Conservation (phyloP, 805 yeast species). For the Cyberlindnera amylophila region DNA sequence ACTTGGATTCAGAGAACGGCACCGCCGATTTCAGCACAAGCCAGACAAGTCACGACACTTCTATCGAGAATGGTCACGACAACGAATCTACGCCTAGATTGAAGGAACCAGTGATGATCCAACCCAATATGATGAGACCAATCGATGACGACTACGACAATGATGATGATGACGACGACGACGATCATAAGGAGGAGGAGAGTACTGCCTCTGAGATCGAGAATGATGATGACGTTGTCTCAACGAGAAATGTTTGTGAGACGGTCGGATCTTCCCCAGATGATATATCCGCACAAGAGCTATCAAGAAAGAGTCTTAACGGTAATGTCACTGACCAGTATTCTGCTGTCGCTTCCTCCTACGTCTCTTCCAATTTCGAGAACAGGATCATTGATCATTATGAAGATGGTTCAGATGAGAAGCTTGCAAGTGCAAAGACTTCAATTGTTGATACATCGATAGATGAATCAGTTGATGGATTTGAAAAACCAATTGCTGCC, state of each 20-base stretch:
- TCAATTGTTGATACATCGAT: slow-evolving; percentile 5
- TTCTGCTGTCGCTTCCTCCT: slow-evolving; percentile 15
- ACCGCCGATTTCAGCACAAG: background rate
- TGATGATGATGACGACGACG: background rate
- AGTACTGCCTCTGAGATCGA: background rate
- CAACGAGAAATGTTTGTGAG: background rate
- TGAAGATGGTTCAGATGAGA: slow-evolving; percentile 21
- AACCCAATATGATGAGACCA: slow-evolving; percentile 10
- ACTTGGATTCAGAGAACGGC: slow-evolving; percentile 2
- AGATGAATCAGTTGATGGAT: slow-evolving; percentile 11
- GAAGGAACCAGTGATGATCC: slow-evolving; percentile 13
- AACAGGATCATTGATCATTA: slow-evolving; percentile 25
- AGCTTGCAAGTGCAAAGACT: slow-evolving; percentile 8
- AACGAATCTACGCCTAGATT: slow-evolving; percentile 1
- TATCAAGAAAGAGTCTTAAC: background rate
- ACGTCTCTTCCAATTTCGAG: slow-evolving; percentile 25
- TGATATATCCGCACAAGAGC: slow-evolving; percentile 13
- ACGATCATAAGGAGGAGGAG: background rate
- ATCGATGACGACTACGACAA: slow-evolving; percentile 2
- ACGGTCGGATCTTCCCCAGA: slow-evolving; percentile 10
- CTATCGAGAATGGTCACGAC: background rate
- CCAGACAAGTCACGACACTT: background rate
- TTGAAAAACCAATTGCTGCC: slow-evolving; percentile 28
- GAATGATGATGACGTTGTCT: slow-evolving; percentile 1
- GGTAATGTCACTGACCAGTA: slow-evolving; percentile 1